Evolutionary conservation across 1,284 basidiomycete genomes (phyloP).

Genomic region (Clitocybe nebularis): DNA sequence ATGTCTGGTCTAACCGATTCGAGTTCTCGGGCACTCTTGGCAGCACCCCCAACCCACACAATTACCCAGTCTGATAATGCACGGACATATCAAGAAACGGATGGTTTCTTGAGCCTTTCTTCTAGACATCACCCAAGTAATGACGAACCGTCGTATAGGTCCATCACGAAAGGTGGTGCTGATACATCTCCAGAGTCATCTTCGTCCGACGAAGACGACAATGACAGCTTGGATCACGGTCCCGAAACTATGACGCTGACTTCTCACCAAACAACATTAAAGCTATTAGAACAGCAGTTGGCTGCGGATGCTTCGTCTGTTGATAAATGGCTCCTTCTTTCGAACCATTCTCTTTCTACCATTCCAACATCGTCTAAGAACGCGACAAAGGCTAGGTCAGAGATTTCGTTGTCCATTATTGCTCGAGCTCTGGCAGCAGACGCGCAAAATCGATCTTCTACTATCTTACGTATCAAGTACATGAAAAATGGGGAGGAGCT

Average conservation of each 20-base stretch:
- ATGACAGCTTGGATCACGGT: slow-evolving; percentile 22
- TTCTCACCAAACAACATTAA: slow-evolving; percentile 55
- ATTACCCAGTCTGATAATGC: slow-evolving; percentile 32
- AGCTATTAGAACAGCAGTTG: slow-evolving; percentile 54
- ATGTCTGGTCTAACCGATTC: slow-evolving; percentile 54
- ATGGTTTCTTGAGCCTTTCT: slow-evolving; percentile 62
- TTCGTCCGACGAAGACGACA: slow-evolving; percentile 28
- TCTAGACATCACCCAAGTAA: slow-evolving; percentile 29
- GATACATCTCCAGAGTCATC: slow-evolving; percentile 32
- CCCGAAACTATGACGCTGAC: slow-evolving; percentile 37
- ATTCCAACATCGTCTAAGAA: slow-evolving; percentile 62
- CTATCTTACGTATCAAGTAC: slow-evolving; percentile 55
- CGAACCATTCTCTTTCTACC: slow-evolving; percentile 56
- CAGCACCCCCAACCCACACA: slow-evolving; percentile 43
- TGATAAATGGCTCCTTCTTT: slow-evolving; percentile 61
- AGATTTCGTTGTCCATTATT: slow-evolving; percentile 67
- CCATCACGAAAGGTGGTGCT: slow-evolving; percentile 36
- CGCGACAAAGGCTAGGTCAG: slow-evolving; percentile 57
- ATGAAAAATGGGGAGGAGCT: slow-evolving; percentile 67
- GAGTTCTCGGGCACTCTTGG: slow-evolving; percentile 46
- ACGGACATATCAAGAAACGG: slow-evolving; percentile 53
- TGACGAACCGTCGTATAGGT: slow-evolving; percentile 45
- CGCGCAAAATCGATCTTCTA: slow-evolving; percentile 46
- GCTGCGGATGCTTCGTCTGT: slow-evolving; percentile 47
- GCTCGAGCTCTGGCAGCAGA: slow-evolving; percentile 58